Conservation (phyloP, 257 asterid species). For the Primulina tabacum region DNA sequence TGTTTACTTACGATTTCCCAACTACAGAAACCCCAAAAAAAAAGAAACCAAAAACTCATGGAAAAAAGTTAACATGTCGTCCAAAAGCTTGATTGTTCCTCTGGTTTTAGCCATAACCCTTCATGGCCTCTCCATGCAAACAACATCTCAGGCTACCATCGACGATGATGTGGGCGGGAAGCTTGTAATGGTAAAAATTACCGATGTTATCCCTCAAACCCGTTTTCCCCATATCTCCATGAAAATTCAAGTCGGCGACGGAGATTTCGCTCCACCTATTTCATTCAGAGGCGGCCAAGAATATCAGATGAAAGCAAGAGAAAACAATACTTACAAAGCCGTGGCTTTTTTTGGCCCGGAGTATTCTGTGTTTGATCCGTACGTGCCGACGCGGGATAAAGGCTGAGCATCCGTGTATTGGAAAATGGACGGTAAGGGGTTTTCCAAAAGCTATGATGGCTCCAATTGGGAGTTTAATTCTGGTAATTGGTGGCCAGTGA, state of each 20-base stretch:
- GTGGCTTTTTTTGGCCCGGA: constrained; percentile 1
- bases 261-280: neutral
- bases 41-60: neutral
- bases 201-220: neutral
- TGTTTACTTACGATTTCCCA: no score
- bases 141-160: neutral
- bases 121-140: neutral
- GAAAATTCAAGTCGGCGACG: neutral
- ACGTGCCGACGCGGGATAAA: constrained; percentile 21
- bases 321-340: neutral
- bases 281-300: constrained; percentile 11
- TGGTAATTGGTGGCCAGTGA: neutral
- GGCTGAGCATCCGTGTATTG: constrained; percentile 20
- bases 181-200: neutral
- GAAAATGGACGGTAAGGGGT: constrained; percentile 22
- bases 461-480: neutral
- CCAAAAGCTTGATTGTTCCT: constrained; percentile 8
- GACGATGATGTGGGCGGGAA: neutral
- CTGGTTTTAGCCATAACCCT: constrained; percentile 10
- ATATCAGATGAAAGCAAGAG: neutral
- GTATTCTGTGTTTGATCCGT: constrained; percentile 16
- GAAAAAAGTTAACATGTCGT: constrained; percentile 5
- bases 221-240: neutral
- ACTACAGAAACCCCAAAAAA: no score
- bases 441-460: constrained; percentile 15